Percentiles rank a stretch among this genome's conserved stretches.
Conservation (phyloP, 164 flowering plant species). For the Platanus orientalis region DNA sequence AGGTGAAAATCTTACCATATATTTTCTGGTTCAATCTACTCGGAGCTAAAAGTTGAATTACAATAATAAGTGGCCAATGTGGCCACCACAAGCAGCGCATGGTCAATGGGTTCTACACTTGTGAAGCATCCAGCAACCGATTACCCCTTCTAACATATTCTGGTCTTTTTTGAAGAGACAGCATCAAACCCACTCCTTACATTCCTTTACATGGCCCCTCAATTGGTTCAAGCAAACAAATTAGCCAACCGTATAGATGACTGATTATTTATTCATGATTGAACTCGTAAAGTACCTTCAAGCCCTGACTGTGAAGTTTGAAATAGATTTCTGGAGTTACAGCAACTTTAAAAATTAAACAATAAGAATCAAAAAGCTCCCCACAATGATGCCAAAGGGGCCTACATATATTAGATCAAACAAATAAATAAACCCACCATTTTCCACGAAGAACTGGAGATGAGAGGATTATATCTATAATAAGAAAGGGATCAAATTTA, state of each 20-base stretch:
- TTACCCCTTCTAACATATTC: slow-evolving; percentile 8
- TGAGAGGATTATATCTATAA: too few relatives aligned
- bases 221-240: background rate
- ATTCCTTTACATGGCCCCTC: background rate
- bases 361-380: too few relatives aligned
- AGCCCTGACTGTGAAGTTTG: too few relatives aligned
- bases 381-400: too few relatives aligned
- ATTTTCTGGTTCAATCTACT: slow-evolving; percentile 19
- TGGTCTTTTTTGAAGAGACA: slow-evolving; percentile 5
- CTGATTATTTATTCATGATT: background rate
- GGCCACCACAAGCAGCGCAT: slow-evolving; percentile 35
- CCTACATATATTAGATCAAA: too few relatives aligned
- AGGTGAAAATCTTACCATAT: slow-evolving; percentile 20
- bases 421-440: too few relatives aligned
- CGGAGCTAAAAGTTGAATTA: slow-evolving; percentile 29
- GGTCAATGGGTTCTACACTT: slow-evolving; percentile 19
- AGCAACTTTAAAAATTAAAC: too few relatives aligned
- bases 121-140: slow-evolving; percentile 10
- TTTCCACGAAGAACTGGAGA: too few relatives aligned
- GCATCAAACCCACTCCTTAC: slow-evolving; percentile 3
- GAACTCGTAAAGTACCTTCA: background rate
- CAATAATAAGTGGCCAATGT: slow-evolving; percentile 27
- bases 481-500: too few relatives aligned
- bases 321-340: too few relatives aligned
- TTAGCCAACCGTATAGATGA: background rate